Percentiles rank a stretch among this genome's conserved stretches.
These are phyloP conservation scores for Exophiala oligosperma DNA, from an alignment of 2,329 filamentous ascomycete species.

Conservation along the genomic window DNA sequence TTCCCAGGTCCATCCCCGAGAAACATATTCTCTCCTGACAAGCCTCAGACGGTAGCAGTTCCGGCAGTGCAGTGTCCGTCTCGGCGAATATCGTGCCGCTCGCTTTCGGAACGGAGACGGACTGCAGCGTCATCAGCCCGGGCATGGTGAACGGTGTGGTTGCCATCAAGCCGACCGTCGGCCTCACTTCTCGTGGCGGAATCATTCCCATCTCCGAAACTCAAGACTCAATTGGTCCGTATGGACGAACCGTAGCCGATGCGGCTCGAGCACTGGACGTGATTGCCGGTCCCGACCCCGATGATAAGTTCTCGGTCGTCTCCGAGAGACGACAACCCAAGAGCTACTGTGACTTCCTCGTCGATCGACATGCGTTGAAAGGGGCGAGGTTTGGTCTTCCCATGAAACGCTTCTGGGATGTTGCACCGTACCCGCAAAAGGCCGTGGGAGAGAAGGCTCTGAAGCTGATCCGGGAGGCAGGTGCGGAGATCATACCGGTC, in stretches of 20 bases:
- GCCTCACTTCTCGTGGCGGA: slow-evolving; percentile 33
- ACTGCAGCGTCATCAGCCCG: slow-evolving; percentile 36
- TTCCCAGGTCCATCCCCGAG: background rate
- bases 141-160: slow-evolving; percentile 36
- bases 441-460: slow-evolving; percentile 37
- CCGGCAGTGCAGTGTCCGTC: slow-evolving; percentile 36
- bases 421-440: slow-evolving; percentile 42
- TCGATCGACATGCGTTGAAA: slow-evolving; percentile 20
- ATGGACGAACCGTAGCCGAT: slow-evolving; percentile 30
- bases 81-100: slow-evolving; percentile 37
- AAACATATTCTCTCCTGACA: background rate
- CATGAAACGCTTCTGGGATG: slow-evolving; percentile 48
- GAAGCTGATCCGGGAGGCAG: slow-evolving; percentile 39
- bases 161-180: slow-evolving; percentile 37
- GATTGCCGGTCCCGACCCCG: slow-evolving; percentile 20
- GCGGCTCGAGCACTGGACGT: slow-evolving; percentile 22
- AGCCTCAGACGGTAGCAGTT: slow-evolving; percentile 26
- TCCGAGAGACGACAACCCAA: slow-evolving; percentile 18
- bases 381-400: slow-evolving; percentile 31
- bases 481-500: slow-evolving; percentile 32
- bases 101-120: slow-evolving; percentile 38
- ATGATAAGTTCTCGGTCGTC: slow-evolving; percentile 20
- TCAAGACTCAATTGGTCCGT: slow-evolving; percentile 31
- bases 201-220: slow-evolving; percentile 33
- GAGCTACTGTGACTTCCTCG: slow-evolving; percentile 20